Conservation (phyloP, 345 rosid species). For the Citrus trifoliata region DNA sequence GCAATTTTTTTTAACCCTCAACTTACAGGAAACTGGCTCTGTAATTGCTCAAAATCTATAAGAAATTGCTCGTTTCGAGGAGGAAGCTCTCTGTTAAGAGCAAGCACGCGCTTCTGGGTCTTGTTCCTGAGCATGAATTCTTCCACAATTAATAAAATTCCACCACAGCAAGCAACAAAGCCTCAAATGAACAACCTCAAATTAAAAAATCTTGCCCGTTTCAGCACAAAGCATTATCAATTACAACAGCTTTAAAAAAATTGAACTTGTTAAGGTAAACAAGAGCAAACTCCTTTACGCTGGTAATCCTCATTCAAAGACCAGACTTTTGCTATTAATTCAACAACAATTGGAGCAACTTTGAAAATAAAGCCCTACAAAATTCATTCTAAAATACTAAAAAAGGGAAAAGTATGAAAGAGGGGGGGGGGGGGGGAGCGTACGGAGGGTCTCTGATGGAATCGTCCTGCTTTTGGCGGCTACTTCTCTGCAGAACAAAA, state of each 20-base stretch:
- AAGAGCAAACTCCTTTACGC: neutral
- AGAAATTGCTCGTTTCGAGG: slow-evolving; percentile 92
- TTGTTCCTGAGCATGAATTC: slow-evolving; percentile 56
- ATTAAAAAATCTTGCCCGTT: neutral
- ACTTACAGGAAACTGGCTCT: slow-evolving; percentile 64
- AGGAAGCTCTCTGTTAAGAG: slow-evolving; percentile 79
- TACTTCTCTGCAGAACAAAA: slow-evolving; percentile 52
- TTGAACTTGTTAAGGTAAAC: neutral
- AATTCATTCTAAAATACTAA: neutral
- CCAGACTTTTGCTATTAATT: neutral
- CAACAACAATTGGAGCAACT: neutral
- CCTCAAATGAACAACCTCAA: slow-evolving; percentile 1
- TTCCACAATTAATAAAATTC: neutral
- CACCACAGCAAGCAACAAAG: neutral
- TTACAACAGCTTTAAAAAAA: neutral
- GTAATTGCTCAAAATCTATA: slow-evolving; percentile 83
- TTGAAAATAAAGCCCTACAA: neutral
- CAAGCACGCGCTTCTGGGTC: slow-evolving; percentile 82
- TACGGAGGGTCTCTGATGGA: slow-evolving; percentile 79
- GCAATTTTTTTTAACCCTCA: neutral
- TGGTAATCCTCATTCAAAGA: neutral
- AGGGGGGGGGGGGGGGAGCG: slow-evolving; percentile 19
- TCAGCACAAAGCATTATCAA: neutral
- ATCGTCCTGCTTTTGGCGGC: slow-evolving; percentile 70
- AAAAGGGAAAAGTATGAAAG: neutral